Evolutionary conservation across 139 green algal species (phyloP).

Genomic region (Tetraselmis striata): DNA sequence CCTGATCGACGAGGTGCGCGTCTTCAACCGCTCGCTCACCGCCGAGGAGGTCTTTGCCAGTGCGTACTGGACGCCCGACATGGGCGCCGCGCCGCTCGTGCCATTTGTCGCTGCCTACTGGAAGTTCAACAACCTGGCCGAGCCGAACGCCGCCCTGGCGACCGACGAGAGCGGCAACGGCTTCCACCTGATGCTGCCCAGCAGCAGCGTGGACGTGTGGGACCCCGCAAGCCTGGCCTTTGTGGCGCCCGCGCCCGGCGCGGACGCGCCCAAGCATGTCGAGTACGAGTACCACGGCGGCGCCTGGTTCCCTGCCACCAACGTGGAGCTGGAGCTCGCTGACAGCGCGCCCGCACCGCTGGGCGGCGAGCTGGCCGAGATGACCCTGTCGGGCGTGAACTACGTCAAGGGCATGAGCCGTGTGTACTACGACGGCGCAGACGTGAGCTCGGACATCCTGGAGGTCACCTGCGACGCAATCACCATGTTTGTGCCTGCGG

Average conservation of each 20-base stretch:
- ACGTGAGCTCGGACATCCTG: background rate
- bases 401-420: conserved; percentile 1
- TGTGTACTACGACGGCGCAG: background rate
- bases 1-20: conserved; percentile 21
- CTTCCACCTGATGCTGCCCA: conserved; percentile 1
- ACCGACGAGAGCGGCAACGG: background rate
- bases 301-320: conserved; percentile 25
- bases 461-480: background rate
- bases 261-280: background rate
- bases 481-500: background rate
- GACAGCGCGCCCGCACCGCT: background rate
- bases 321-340: background rate
- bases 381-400: conserved; percentile 22
- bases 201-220: background rate
- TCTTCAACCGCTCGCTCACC: conserved; percentile 18
- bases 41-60: background rate
- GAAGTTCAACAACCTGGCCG: conserved; percentile 12
- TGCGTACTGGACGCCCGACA: conserved; percentile 4
- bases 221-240: background rate
- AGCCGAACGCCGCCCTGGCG: background rate
- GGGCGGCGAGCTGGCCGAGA: conserved; percentile 3
- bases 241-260: background rate
- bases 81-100: background rate
- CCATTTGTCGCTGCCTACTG: conserved; percentile 16
- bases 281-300: conserved; percentile 4